These are phyloP conservation scores for Pholiota microspora DNA, from an alignment of 768 basidiomycete species.

Conservation along the genomic window DNA sequence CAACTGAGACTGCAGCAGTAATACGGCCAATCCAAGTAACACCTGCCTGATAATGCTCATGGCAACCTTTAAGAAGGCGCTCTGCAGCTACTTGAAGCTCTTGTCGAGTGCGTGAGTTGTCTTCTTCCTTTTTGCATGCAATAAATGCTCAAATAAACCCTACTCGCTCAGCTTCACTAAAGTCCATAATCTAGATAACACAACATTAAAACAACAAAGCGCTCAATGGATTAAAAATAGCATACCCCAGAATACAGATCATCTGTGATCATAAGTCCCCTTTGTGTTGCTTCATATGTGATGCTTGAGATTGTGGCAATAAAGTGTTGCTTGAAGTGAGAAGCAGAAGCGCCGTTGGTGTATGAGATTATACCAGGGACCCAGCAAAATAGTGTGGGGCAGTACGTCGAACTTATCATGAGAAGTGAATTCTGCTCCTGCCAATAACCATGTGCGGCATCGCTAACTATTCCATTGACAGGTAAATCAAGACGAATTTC, in stretches of 20 bases:
- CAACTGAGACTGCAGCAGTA: constrained; percentile 20
- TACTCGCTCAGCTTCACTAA: constrained; percentile 30
- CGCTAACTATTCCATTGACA: constrained; percentile 33
- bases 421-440: constrained; percentile 24
- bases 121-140: constrained; percentile 19
- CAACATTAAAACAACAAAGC: not conserved
- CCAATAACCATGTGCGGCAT: constrained; percentile 37
- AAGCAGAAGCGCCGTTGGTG: constrained; percentile 28
- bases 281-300: not conserved
- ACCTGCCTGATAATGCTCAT: constrained; percentile 28
- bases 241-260: constrained; percentile 20
- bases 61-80: constrained; percentile 26
- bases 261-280: not conserved
- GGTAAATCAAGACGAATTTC: constrained; percentile 13
- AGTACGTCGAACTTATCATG: constrained; percentile 30
- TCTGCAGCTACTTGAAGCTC: constrained; percentile 14
- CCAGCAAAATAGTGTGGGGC: constrained; percentile 26
- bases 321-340: constrained; percentile 24
- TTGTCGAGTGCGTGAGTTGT: constrained; percentile 6
- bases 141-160: constrained; percentile 29
- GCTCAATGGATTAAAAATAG: not conserved
- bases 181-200: constrained; percentile 28
- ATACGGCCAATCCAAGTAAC: constrained; percentile 25
- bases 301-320: not conserved
- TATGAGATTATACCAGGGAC: constrained; percentile 31